Evolutionary conservation across 306 rosid genomes (phyloP), one percentile per base, ranked within the genome.

Genomic region (Cucumis cinereus): DNA sequence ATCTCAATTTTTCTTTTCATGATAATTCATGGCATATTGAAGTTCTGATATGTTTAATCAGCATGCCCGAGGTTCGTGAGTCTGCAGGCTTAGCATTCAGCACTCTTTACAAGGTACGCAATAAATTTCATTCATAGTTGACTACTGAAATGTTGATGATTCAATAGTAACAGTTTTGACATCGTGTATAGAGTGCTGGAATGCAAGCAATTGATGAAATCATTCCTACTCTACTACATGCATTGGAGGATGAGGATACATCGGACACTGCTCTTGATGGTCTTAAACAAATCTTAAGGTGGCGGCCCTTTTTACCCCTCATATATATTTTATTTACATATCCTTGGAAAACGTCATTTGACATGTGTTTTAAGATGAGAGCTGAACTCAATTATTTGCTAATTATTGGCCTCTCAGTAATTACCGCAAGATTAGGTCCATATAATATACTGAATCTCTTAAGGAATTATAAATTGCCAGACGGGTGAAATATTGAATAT

Each of bases 231-330:
- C 97, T 94, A 83, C 86, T 94, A 68, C 96, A 85, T 84, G 97
- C 99, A 41, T 78, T 94, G 90, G 97, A 94, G 85, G 96, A 88
- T 78, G 96, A 92, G 80, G 64, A 83, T 79, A 90, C 95, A 76
- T 94, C 97, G 75, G 96, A 92, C 63, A 94, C 95, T 79, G 99
- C 99, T 28, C 99, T 92, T 30, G 97, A 94, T 63, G 99, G 99
- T 75, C 99, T 94, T 67, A 94, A 94, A 82, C 99, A 94, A 85
- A 94, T 94, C 82, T 84, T 94, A 63, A 94, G 99, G 99, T 92
- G 79, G 71, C 54, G 54, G 74, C 9, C 43, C 75, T 14, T 28
- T 41, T 52, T 30, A 52, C 28, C 30, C 22, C 28, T 54, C 40
- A 35, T 53, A 6, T 41, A 49, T 53, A 43, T 75, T 9, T 62